Conservation (phyloP, 2,329 filamentous ascomycete genomes). For the Chrysosporium queenslandicum region DNA sequence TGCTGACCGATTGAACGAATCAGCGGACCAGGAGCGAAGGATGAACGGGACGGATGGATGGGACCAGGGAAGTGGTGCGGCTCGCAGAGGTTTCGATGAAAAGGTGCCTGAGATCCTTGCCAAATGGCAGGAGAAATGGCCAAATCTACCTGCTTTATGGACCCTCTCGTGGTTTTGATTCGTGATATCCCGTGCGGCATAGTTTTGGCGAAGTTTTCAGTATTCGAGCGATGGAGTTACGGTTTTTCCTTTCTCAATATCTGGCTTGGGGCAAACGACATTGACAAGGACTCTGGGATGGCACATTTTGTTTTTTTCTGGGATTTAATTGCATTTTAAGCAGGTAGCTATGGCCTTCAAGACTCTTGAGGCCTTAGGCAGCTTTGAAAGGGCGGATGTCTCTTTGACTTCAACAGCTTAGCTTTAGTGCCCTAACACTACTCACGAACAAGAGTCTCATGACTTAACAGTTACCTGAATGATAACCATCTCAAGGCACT, state of each 20-base stretch:
- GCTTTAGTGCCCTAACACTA: no score
- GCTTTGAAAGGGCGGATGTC: no score
- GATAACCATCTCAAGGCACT: no score
- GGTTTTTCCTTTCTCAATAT: background rate
- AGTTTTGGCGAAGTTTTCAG: slow-evolving; percentile 3
- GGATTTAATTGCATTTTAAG: background rate
- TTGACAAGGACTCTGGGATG: background rate
- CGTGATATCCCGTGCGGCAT: slow-evolving; percentile 9
- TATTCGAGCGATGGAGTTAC: slow-evolving; percentile 6
- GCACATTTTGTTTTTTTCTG: background rate
- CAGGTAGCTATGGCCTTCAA: no score
- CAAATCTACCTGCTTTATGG: slow-evolving; percentile 82
- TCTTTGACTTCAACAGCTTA: no score
- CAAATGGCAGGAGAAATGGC: slow-evolving; percentile 91
- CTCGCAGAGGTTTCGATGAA: slow-evolving; percentile 76
- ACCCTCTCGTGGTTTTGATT: slow-evolving; percentile 83
- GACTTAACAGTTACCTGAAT: no score
- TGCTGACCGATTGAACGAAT: slow-evolving; percentile 71
- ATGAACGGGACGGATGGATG: slow-evolving; percentile 55
- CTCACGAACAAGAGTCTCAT: no score
- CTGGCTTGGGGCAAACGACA: background rate
- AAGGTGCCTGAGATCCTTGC: slow-evolving; percentile 83
- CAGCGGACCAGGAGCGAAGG: slow-evolving; percentile 66
- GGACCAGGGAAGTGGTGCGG: slow-evolving; percentile 56
- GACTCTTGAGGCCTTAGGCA: no score